These are phyloP conservation scores for Tagetes patula DNA, from an alignment of 129 eudicot species.

Conservation along the genomic window DNA sequence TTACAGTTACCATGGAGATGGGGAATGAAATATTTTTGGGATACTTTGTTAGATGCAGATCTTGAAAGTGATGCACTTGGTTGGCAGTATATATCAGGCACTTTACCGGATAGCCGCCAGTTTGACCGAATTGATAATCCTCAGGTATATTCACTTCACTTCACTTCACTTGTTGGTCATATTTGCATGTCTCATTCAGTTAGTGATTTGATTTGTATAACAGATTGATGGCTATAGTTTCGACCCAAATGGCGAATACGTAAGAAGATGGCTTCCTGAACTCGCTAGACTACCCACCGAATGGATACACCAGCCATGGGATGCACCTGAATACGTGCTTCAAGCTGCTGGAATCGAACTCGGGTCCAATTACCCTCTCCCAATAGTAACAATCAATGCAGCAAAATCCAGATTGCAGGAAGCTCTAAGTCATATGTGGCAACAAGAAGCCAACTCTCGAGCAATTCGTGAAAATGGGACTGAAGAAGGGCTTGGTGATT, in stretches of 20 bases:
- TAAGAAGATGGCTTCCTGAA: slow-evolving; percentile 94
- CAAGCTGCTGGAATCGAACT: slow-evolving; percentile 96
- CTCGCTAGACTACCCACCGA: slow-evolving; percentile 90
- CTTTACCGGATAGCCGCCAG: slow-evolving; percentile 88
- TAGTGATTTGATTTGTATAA: no score
- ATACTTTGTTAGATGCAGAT: slow-evolving; percentile 94
- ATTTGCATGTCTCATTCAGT: no score
- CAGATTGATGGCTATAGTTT: slow-evolving; percentile 91
- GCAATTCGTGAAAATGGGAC: slow-evolving; percentile 73
- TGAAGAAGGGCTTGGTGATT: slow-evolving; percentile 97
- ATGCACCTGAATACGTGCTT: slow-evolving; percentile 87
- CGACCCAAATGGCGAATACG: slow-evolving; percentile 95
- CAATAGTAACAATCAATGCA: slow-evolving; percentile 65
- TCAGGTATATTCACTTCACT: slow-evolving; percentile 47
- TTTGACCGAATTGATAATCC: slow-evolving; percentile 86
- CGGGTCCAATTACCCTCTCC: slow-evolving; percentile 90
- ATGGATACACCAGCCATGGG: slow-evolving; percentile 99
- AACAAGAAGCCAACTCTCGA: slow-evolving; percentile 71
- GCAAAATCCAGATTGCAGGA: slow-evolving; percentile 73
- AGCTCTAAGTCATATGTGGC: slow-evolving; percentile 84
- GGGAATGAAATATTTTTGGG: slow-evolving; percentile 99
- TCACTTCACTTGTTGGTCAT: no score
- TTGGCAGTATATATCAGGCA: slow-evolving; percentile 94
- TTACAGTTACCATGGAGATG: slow-evolving; percentile 98
- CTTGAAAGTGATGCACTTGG: slow-evolving; percentile 98